phyloP scores from a whole-genome alignment of 352 stramenopile genomes.

The Pythium phragmiticola region DNA sequence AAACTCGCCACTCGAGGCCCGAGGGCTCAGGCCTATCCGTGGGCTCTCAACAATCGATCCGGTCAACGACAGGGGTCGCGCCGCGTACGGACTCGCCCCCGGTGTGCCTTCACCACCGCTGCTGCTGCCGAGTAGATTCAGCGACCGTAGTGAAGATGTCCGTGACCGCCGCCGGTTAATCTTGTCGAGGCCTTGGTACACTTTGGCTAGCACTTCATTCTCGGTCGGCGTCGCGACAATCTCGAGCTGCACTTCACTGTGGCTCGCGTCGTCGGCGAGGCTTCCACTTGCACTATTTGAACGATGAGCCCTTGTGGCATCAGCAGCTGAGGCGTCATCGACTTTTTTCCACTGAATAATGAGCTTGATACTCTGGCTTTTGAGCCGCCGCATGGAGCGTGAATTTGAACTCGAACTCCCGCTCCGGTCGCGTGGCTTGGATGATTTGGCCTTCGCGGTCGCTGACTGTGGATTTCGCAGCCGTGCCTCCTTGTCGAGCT shows the following conservation, averaged over 20 bases:
- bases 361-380: conserved; percentile 61
- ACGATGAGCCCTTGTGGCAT: neutral
- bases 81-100: conserved; percentile 31
- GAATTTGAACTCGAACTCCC: conserved; percentile 29
- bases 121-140: conserved; percentile 40
- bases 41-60: conserved; percentile 55
- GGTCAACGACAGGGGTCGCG: conserved; percentile 51
- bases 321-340: conserved; percentile 9
- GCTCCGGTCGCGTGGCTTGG: conserved; percentile 31
- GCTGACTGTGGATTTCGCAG: conserved; percentile 42
- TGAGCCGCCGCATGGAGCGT: conserved; percentile 16
- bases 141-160: conserved; percentile 55
- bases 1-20: conserved; percentile 25
- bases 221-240: conserved; percentile 73
- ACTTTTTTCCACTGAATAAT: conserved; percentile 66
- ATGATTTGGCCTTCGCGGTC: neutral
- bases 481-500: conserved; percentile 60
- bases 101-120: conserved; percentile 31
- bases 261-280: conserved; percentile 17
- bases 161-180: conserved; percentile 72
- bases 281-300: conserved; percentile 5
- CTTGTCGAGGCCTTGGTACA: conserved; percentile 69
- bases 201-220: conserved; percentile 64
- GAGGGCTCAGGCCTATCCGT: conserved; percentile 35
- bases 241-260: conserved; percentile 38